Conservation (phyloP, 2,329 filamentous ascomycete genomes). For the Sarocladiaceae sp. region DNA sequence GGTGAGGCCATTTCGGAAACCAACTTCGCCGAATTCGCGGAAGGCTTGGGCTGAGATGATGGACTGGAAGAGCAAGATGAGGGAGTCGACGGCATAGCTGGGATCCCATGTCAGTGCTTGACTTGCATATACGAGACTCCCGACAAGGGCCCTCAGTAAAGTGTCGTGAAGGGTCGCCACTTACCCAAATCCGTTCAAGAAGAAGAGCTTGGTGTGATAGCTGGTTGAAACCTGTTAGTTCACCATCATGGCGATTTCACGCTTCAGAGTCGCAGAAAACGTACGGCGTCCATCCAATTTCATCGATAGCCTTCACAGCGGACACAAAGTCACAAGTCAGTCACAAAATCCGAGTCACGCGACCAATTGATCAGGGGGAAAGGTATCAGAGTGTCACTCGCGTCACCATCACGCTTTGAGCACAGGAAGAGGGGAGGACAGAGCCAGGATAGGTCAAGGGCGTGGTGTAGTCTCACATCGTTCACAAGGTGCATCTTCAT, state of each 20-base stretch:
- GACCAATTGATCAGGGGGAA: background rate
- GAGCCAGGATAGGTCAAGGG: background rate
- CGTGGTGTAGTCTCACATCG: slow-evolving; percentile 42
- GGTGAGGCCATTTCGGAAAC: slow-evolving; percentile 54
- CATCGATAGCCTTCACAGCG: slow-evolving; percentile 41
- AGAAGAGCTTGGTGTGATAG: slow-evolving; percentile 55
- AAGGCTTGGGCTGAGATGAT: slow-evolving; percentile 56
- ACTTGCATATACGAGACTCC: background rate
- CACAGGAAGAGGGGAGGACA: background rate
- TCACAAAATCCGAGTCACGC: background rate
- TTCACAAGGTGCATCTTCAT: slow-evolving; percentile 68
- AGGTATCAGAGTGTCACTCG: background rate
- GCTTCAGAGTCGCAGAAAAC: background rate
- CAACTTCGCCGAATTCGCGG: slow-evolving; percentile 51
- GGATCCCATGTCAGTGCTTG: background rate
- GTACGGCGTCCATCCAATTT: slow-evolving; percentile 55
- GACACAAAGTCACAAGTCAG: background rate
- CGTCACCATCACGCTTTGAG: background rate
- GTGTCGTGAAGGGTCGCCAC: slow-evolving; percentile 18
- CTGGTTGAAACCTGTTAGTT: background rate
- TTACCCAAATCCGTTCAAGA: slow-evolving; percentile 56
- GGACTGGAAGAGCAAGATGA: slow-evolving; percentile 52
- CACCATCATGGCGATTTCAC: background rate
- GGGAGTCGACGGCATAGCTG: slow-evolving; percentile 43
- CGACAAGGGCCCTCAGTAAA: too few species aligned